Evolutionary conservation across 345 rosid genomes (phyloP).

Genomic region (Eucalyptus pauciflora): DNA sequence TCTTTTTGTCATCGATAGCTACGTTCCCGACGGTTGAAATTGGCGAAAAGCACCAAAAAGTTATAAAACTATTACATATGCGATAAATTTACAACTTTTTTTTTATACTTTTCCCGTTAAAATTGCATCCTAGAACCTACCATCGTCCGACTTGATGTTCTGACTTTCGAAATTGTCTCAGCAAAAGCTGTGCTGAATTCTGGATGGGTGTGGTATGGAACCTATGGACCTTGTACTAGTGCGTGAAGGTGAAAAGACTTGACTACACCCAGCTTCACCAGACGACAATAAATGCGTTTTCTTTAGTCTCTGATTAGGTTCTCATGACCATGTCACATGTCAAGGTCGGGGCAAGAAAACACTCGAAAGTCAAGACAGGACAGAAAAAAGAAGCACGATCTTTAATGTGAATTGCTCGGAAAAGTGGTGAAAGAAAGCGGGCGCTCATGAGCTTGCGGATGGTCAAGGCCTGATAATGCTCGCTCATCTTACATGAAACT

Average conservation of each 20-base stretch:
- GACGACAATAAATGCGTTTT: neutral
- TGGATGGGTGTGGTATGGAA: neutral
- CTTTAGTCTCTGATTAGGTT: neutral
- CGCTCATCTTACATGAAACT: neutral
- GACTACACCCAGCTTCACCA: neutral
- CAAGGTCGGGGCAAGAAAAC: neutral
- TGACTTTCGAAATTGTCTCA: neutral
- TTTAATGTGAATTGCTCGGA: neutral
- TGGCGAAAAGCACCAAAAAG: too few species aligned
- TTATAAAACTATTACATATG: too few species aligned
- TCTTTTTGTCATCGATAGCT: neutral
- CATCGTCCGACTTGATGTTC: neutral
- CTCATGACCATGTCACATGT: neutral
- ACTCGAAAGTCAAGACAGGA: neutral
- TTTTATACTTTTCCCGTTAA: neutral
- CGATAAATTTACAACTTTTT: too few species aligned
- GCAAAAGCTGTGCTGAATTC: neutral
- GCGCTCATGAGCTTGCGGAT: neutral
- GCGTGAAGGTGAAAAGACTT: neutral
- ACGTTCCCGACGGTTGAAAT: neutral
- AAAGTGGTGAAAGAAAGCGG: neutral
- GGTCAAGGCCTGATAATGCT: neutral
- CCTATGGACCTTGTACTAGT: neutral
- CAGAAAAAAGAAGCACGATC: neutral
- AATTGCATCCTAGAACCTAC: neutral